These are phyloP conservation scores for Rhodotorula sp. DNA, from an alignment of 1,284 basidiomycete species.

Conservation along the genomic window DNA sequence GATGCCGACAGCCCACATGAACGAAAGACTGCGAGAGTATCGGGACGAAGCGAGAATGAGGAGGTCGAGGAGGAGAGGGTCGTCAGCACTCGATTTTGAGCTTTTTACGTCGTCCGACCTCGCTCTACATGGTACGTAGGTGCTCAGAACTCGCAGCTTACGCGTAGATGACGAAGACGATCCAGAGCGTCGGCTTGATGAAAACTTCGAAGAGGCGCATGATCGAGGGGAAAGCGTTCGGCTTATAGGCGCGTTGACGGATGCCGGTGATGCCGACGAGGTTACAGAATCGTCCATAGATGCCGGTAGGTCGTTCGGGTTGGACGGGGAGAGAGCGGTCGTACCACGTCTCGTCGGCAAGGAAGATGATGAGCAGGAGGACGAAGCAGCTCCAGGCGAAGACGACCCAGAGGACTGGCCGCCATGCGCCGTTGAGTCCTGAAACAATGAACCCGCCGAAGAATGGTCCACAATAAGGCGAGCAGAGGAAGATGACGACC, in stretches of 20 bases:
- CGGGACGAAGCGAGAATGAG: neutral
- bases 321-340: constrained; percentile 26
- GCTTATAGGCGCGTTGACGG: constrained; percentile 32
- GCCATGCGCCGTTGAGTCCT: constrained; percentile 27
- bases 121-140: too few species aligned
- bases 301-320: constrained; percentile 12
- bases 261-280: constrained; percentile 31
- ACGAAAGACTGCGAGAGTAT: neutral
- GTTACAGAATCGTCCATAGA: constrained; percentile 24
- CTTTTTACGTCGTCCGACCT: too few species aligned
- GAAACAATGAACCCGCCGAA: constrained; percentile 30
- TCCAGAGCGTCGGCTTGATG: constrained; percentile 21
- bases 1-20: constrained; percentile 32
- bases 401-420: constrained; percentile 36
- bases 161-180: constrained; percentile 31
- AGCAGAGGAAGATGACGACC: constrained; percentile 33
- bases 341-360: constrained; percentile 38
- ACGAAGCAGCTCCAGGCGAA: constrained; percentile 25
- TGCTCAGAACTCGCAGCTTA: too few species aligned
- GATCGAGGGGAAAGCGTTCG: constrained; percentile 9
- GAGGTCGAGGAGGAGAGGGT: too few species aligned
- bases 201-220: constrained; percentile 32
- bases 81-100: too few species aligned
- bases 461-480: constrained; percentile 16
- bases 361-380: constrained; percentile 21